Base-by-base conservation (phyloP, 805 yeast species). In the Tanozyma kutaoensis region DNA sequence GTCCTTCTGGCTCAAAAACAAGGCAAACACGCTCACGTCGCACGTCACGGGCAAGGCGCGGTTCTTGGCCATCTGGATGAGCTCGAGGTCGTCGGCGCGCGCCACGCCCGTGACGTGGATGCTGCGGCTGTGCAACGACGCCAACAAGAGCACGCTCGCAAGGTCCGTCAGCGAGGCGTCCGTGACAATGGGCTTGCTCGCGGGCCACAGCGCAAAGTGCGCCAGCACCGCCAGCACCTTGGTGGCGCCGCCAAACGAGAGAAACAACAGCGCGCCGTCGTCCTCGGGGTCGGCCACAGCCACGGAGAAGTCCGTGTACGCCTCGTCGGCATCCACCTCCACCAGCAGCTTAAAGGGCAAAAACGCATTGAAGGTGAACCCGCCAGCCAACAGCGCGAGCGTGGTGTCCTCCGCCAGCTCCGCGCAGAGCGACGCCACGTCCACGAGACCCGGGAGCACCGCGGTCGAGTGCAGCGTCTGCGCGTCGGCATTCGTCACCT, bases 81-180 rank as follows among this genome's bases (percentile, higher is more conserved):
- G 64, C 34, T 79, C 75, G 47, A 88, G 64, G 52, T 88, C 97
- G 38, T 77, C 82, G 47, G 67, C 72, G 33, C 77, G 66, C 23
- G 80, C 72, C 27, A 88, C 91, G 39, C 80, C 85, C 30, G 94
- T 81, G 42, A 88, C 75, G 54, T 88, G 97, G 37, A 88, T 77
- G 22, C 84, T 62, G 45, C 93, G 71, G 56, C 62, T 69, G 63
- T 81, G 85, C 48, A 88, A 67, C 15, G 95, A 79, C 24, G 96
- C 94, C 55, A 88, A 63, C 45, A 88, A 67, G 49, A 88, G 61
- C 24, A 86, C 77, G 3, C 95, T 80, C n/a, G 97, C 97, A 45
- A 88, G 64, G 45, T 84, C 88, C 22, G 95, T 80, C 15, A 88
- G 76, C 50, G 72, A 75, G 26, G 97, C 95, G 55, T 88, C 96